Evolutionary conservation across 768 basidiomycete species (phyloP), one percentile per base, ranked within the genome.

Genomic region (Fibroporia radiculosa): DNA sequence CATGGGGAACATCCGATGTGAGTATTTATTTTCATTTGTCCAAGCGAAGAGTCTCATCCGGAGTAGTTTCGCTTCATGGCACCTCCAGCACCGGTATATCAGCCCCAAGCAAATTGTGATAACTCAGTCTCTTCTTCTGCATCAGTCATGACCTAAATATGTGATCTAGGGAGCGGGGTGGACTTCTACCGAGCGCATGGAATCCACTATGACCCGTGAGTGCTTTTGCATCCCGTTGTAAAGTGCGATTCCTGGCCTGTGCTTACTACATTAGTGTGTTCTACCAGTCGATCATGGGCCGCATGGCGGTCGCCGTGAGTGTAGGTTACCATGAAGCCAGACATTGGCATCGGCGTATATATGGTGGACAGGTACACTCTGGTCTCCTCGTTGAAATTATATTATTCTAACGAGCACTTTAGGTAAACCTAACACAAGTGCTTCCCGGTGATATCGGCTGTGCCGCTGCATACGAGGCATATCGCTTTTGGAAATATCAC

Each of bases 391-490:
- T 27, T 40, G 18, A 6, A 26, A 13, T 6, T 22, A 33, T 28
- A 4, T 45, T 10, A 22, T 18, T 7, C 31, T 20, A 27, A 34
- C 27, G n/a, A 10, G 19, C 14, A 44, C 16, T 11, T 2, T 8
- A 83, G 80, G 71, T 73, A 29, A 75, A 77, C 45, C 59, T 80
- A 14, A 62, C 60, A 41, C 59, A 63, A 33, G 66, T 85, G 63
- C 60, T 67, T 5, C 79, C 84, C 1, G 54, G 62, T 14, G 82
- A 86, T 46, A 71, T 89, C 14, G 86, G 86, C 1, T 75, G 81
- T 52, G 86, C 85, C 3, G 84, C 84, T 8, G 84, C 82, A 2
- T 87, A 84, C 56, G 84, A 87, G 60, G 83, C 84, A 0, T 80
- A 81, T 59, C 72, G 83, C 13, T 72, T 73, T 22, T 82, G 80